These are phyloP conservation scores for Straminergon stramineum DNA, from an alignment of 225 moss, liverwort and hornwort genomes.

Conservation along the genomic window DNA sequence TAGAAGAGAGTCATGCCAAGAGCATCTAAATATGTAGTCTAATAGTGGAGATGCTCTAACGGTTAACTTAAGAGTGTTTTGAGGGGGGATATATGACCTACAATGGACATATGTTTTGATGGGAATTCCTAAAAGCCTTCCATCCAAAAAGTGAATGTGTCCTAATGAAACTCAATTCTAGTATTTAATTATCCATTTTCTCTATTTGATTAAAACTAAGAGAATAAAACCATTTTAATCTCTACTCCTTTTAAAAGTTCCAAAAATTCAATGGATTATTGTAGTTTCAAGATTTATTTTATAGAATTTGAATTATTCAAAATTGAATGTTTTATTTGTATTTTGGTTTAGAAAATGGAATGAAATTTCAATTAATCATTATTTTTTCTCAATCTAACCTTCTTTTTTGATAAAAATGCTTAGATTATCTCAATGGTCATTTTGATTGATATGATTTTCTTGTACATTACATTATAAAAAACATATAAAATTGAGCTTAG, in stretches of 20 bases:
- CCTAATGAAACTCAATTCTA: background rate
- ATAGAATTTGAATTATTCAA: background rate
- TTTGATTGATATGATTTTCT: background rate
- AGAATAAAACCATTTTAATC: background rate
- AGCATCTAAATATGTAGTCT: fast-evolving
- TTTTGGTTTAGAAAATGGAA: background rate
- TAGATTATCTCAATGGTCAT: background rate
- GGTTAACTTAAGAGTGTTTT: background rate
- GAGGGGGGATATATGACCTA: background rate
- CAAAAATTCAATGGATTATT: background rate
- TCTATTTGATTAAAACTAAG: background rate
- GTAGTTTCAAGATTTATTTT: too few species aligned
- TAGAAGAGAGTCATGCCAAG: fast-evolving
- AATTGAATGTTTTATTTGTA: background rate
- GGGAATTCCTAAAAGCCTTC: background rate
- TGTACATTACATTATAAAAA: background rate
- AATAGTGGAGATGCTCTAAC: background rate
- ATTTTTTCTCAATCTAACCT: background rate
- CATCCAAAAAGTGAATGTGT: background rate
- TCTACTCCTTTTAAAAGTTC: background rate
- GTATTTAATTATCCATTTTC: background rate
- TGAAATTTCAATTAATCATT: background rate
- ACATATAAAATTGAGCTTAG: background rate
- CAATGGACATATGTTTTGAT: too few species aligned
- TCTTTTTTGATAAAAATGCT: background rate